Conservation (phyloP, 345 rosid genomes). For the Noccaea bulbosa region DNA sequence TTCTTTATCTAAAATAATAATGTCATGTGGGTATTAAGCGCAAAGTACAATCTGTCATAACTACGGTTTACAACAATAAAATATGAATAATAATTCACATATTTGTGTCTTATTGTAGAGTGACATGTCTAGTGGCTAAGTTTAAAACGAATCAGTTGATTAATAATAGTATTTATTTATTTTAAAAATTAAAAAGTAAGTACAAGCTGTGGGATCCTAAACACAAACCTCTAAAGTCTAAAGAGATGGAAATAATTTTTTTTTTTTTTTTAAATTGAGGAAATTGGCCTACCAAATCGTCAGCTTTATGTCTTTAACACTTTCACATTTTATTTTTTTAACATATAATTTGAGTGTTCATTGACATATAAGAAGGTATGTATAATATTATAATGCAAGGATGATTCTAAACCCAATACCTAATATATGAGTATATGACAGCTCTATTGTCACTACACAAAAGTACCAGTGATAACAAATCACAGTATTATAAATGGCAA, state of each 20-base stretch:
- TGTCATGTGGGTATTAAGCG: constrained; percentile 30
- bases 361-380: constrained; percentile 41
- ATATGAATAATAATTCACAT: background rate
- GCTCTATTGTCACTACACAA: constrained; percentile 30
- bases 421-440: constrained; percentile 32
- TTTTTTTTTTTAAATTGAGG: too few species aligned
- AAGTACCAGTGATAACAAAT: constrained; percentile 10
- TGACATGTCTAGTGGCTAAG: constrained; percentile 43
- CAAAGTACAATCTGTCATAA: constrained; percentile 32
- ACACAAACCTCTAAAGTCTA: constrained; percentile 45
- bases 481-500: constrained; percentile 9
- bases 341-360: constrained; percentile 36
- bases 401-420: constrained; percentile 36
- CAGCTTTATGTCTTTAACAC: constrained; percentile 43
- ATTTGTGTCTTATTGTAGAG: constrained; percentile 31
- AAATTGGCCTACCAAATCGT: constrained; percentile 43
- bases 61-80: background rate
- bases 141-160: constrained; percentile 16
- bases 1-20: constrained; percentile 15
- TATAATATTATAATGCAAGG: constrained; percentile 27
- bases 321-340: constrained; percentile 18
- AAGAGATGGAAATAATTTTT: too few species aligned
- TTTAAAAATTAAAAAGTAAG: constrained; percentile 11
- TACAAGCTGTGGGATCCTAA: constrained; percentile 46
- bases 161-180: too few species aligned